Evolutionary conservation across 1,139 yeast genomes (phyloP).

Genomic region (Pichia kudriavzevii): DNA sequence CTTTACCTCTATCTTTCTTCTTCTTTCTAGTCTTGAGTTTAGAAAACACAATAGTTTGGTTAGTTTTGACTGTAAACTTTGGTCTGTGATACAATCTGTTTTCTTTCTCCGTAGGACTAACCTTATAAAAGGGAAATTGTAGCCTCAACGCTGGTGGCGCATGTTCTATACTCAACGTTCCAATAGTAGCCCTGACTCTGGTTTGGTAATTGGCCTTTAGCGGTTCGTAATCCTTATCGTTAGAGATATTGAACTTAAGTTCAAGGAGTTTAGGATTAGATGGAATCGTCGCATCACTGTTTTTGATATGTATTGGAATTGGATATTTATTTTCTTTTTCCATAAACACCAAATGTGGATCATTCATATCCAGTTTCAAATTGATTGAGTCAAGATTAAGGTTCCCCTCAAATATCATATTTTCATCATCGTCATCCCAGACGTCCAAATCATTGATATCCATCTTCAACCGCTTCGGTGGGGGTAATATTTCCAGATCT

Average conservation of each 20-base stretch:
- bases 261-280: slow-evolving; percentile 41
- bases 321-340: slow-evolving; percentile 29
- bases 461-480: slow-evolving; percentile 22
- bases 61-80: slow-evolving; percentile 66
- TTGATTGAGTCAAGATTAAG: slow-evolving; percentile 35
- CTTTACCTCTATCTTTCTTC: slow-evolving; percentile 84
- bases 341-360: slow-evolving; percentile 66
- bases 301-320: slow-evolving; percentile 12
- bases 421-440: slow-evolving; percentile 55
- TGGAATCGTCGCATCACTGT: slow-evolving; percentile 35
- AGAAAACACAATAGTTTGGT: slow-evolving; percentile 67
- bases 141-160: slow-evolving; percentile 79
- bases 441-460: slow-evolving; percentile 26
- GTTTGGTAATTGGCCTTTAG: slow-evolving; percentile 83
- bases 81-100: slow-evolving; percentile 79
- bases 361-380: slow-evolving; percentile 75
- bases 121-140: slow-evolving; percentile 90
- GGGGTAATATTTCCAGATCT: slow-evolving; percentile 14
- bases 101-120: slow-evolving; percentile 59
- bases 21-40: slow-evolving; percentile 74
- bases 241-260: slow-evolving; percentile 70
- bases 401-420: slow-evolving; percentile 71
- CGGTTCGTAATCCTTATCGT: slow-evolving; percentile 78
- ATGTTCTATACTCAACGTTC: slow-evolving; percentile 87
- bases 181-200: slow-evolving; percentile 87